Percentiles rank a stretch among this genome's conserved stretches.
These are phyloP conservation scores for Ophiostoma piceae DNA, from an alignment of 2,329 filamentous ascomycete genomes.

Conservation along the genomic window DNA sequence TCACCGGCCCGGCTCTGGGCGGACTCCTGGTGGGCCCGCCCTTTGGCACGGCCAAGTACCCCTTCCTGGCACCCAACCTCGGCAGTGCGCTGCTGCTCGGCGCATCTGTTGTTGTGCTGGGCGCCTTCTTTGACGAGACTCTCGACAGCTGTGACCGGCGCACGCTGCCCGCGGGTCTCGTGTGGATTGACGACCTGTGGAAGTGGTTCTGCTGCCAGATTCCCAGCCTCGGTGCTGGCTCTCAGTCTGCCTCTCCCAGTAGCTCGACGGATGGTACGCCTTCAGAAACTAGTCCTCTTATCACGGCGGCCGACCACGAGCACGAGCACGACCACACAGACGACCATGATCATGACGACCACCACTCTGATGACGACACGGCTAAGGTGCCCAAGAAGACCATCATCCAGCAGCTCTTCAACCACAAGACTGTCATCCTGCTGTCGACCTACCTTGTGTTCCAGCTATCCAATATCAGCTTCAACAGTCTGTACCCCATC, in stretches of 20 bases:
- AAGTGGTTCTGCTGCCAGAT: slow-evolving; percentile 29
- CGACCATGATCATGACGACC: slow-evolving; percentile 35
- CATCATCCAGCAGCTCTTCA: slow-evolving; percentile 57
- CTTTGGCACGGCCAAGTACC: slow-evolving; percentile 55
- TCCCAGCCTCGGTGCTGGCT: background rate
- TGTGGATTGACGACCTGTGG: slow-evolving; percentile 33
- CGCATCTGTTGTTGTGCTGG: slow-evolving; percentile 66
- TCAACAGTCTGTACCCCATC: slow-evolving; percentile 91
- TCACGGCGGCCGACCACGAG: slow-evolving; percentile 8
- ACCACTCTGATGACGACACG: slow-evolving; percentile 39
- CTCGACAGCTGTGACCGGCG: slow-evolving; percentile 47
- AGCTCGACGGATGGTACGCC: background rate
- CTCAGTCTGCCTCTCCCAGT: background rate
- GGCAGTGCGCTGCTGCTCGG: slow-evolving; percentile 67
- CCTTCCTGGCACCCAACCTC: slow-evolving; percentile 81
- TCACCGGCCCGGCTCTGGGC: slow-evolving; percentile 87
- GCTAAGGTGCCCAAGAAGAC: slow-evolving; percentile 34
- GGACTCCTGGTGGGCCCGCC: slow-evolving; percentile 69
- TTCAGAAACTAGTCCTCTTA: slow-evolving; percentile 13
- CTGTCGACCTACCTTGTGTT: slow-evolving; percentile 87
- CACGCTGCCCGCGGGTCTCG: slow-evolving; percentile 27
- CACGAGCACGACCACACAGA: slow-evolving; percentile 2
- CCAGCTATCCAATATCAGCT: slow-evolving; percentile 88
- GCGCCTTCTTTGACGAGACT: slow-evolving; percentile 83
- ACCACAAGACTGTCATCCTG: slow-evolving; percentile 74